Conservation (phyloP, 345 rosid species). For the Eucalyptus pauciflora region DNA sequence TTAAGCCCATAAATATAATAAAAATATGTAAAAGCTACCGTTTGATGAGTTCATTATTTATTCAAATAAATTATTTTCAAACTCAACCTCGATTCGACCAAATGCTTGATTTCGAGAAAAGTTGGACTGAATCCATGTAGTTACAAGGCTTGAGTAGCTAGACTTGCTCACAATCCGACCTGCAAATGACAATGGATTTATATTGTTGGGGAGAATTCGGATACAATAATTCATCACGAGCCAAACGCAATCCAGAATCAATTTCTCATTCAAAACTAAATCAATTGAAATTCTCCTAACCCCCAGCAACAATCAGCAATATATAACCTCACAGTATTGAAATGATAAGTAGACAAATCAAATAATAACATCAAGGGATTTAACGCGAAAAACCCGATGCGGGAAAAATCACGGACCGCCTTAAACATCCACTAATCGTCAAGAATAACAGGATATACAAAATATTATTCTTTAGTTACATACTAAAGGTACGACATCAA, state of each 20-base stretch:
- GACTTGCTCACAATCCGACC: background rate
- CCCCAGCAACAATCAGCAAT: rapidly evolving
- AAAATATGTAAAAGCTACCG: background rate
- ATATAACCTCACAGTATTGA: no score
- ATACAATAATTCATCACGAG: no score
- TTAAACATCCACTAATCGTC: rapidly evolving
- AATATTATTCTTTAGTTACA: no score
- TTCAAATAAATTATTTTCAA: background rate
- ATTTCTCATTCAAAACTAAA: rapidly evolving
- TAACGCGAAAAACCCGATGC: rapidly evolving
- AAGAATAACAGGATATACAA: rapidly evolving
- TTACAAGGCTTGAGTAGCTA: no score
- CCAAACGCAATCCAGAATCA: no score
- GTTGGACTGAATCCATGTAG: background rate
- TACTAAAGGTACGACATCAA: no score
- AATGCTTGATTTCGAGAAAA: background rate
- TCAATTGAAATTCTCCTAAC: no score
- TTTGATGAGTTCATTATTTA: background rate
- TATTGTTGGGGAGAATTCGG: no score
- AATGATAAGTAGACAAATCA: no score
- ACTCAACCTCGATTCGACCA: background rate
- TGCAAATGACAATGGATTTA: background rate
- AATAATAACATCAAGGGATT: rapidly evolving
- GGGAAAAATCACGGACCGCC: rapidly evolving
- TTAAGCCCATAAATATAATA: background rate